Percentiles rank a stretch among this genome's conserved stretches.
phyloP scores from a whole-genome alignment of 1,139 yeast species.

The Hemisphaericaspora lyxosophila region DNA sequence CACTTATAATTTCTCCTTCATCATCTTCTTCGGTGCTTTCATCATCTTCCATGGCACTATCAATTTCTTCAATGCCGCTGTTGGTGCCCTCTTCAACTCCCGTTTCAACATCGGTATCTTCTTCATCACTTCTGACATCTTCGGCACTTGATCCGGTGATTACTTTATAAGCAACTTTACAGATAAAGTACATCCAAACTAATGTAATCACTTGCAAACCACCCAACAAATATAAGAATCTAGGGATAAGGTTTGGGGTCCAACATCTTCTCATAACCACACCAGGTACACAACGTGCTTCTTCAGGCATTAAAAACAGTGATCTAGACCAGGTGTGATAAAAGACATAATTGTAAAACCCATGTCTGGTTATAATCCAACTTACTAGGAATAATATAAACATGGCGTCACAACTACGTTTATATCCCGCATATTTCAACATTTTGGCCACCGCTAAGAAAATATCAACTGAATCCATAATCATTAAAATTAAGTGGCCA shows the following conservation, averaged over 20 bases:
- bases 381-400: slow-evolving; percentile 64
- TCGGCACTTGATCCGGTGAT: slow-evolving; percentile 75
- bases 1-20: slow-evolving; percentile 2
- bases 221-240: slow-evolving; percentile 57
- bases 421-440: slow-evolving; percentile 68
- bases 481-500: slow-evolving; percentile 73
- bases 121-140: slow-evolving; percentile 75
- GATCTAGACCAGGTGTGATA: slow-evolving; percentile 49
- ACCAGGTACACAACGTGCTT: slow-evolving; percentile 35
- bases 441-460: slow-evolving; percentile 72
- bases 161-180: slow-evolving; percentile 68
- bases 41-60: slow-evolving; percentile 2
- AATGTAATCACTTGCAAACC: slow-evolving; percentile 66
- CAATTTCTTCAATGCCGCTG: slow-evolving; percentile 6
- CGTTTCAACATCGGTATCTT: slow-evolving; percentile 33
- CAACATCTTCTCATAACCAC: slow-evolving; percentile 50
- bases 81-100: slow-evolving; percentile 13
- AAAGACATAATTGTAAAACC: slow-evolving; percentile 66
- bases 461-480: slow-evolving; percentile 85
- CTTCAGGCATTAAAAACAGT: slow-evolving; percentile 34
- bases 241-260: slow-evolving; percentile 49
- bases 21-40: slow-evolving; percentile 6
- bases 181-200: slow-evolving; percentile 75
- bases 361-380: slow-evolving; percentile 78
- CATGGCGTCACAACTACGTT: slow-evolving; percentile 61